phyloP scores from a whole-genome alignment of 495 filamentous ascomycete genomes.

The Talaromyces borbonicus region DNA sequence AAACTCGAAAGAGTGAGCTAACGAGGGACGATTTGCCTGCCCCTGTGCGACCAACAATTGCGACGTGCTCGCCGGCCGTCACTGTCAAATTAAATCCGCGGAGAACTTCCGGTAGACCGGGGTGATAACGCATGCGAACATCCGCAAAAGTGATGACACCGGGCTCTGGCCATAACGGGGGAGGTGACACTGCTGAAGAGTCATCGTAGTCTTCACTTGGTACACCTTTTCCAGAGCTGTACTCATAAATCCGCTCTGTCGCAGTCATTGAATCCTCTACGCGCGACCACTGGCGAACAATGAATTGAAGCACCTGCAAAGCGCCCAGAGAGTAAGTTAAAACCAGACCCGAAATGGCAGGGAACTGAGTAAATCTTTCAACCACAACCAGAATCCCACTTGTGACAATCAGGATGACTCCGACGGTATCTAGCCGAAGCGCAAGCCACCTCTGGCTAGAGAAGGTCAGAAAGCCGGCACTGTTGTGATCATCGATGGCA shows the following conservation, averaged over 20 bases:
- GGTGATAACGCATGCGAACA: slow-evolving; percentile 12
- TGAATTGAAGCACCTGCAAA: slow-evolving; percentile 39
- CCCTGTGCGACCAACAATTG: slow-evolving; percentile 20
- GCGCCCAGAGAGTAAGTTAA: slow-evolving; percentile 18
- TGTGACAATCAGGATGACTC: slow-evolving; percentile 35
- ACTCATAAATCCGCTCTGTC: slow-evolving; percentile 58
- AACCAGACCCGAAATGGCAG: slow-evolving; percentile 34
- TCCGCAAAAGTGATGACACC: slow-evolving; percentile 14
- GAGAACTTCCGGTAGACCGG: slow-evolving; percentile 12
- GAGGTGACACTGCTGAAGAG: slow-evolving; percentile 63
- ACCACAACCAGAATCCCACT: slow-evolving; percentile 16
- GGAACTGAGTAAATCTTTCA: slow-evolving; percentile 9
- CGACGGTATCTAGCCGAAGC: slow-evolving; percentile 45
- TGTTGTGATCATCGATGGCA: slow-evolving; percentile 45
- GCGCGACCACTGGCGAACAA: slow-evolving; percentile 50
- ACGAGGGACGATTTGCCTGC: slow-evolving; percentile 17
- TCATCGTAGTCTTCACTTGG: slow-evolving; percentile 66
- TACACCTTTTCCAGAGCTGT: slow-evolving; percentile 30
- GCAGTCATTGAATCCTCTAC: slow-evolving; percentile 62
- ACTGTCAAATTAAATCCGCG: slow-evolving; percentile 11
- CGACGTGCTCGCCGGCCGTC: slow-evolving; percentile 13
- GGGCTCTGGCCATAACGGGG: slow-evolving; percentile 34
- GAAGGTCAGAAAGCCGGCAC: slow-evolving; percentile 47
- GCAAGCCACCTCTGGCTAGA: slow-evolving; percentile 60
- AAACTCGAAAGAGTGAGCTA: slow-evolving; percentile 14